Base-by-base conservation (phyloP, 2,329 filamentous ascomycete genomes). In the Trichoderma sp. region DNA sequence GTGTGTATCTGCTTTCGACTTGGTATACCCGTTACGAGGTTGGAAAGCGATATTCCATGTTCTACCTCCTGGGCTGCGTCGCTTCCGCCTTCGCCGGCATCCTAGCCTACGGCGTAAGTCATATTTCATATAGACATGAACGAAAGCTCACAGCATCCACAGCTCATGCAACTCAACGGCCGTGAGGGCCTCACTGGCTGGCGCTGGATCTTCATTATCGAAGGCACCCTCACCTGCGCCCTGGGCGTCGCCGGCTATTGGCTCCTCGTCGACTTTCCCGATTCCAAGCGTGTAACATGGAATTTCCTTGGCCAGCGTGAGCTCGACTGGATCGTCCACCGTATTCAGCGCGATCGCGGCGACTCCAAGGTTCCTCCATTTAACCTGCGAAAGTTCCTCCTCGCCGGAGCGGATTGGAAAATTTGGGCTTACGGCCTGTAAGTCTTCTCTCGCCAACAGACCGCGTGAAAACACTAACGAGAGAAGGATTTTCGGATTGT, bases 11-110 rank as follows among this genome's bases (percentile, higher is more conserved):
- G 6, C 83, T 93, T n/a, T 89, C 86, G 69, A 91, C 88, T 39
- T 93, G 89, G 89, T 92, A 91, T 74, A 89, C 88, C 0, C 79
- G 88, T 76, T 89, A 87, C 72, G 89, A 92, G 77, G 83, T 92
- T 19, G 89, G 90, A 60, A 90, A 89, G 76, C 83, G 90, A 59
- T 91, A 90, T 74, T 87, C 88, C 0, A 76, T 85, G 27, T 92
- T 92, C 73, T 92, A 91, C 75, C 83, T 92, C 17, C 81, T 92
- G 5, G 89, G 90, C 42, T 89, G 85, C 70, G 81, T 90, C 6
- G 88, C 90, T 0, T 84, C 87, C 0, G 90, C 87, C 2, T 89
- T 90, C 71, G 82, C 88, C 0, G 89, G 90, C 66, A 89, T 93
- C 56, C 81, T 93, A 2, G 89, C 90, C 13, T 92, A 87, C 64